Percentiles rank a stretch among this genome's conserved stretches.
Evolutionary conservation across 805 yeast genomes (phyloP).

Genomic region (Zygosaccharomyces rouxii): DNA sequence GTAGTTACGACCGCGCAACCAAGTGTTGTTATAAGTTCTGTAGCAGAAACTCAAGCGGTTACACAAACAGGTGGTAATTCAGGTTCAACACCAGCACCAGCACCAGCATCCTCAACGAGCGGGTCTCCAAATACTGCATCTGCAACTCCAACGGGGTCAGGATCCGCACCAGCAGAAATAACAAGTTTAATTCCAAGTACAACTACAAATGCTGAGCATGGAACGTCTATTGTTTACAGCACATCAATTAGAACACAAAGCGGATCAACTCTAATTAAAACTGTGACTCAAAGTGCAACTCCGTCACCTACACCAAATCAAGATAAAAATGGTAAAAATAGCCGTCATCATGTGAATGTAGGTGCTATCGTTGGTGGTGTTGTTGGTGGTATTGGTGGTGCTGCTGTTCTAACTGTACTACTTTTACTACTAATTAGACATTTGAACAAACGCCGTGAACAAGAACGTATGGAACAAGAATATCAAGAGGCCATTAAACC

Average conservation of each 20-base stretch:
- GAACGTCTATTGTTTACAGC: conserved; percentile 20
- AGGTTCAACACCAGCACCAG: conserved; percentile 7
- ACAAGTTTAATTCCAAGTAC: conserved; percentile 14
- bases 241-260: conserved; percentile 29
- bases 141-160: not conserved
- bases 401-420: conserved; percentile 39
- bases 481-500: conserved; percentile 56
- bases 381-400: conserved; percentile 51
- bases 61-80: conserved; percentile 7
- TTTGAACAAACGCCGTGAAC: conserved; percentile 37
- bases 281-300: conserved; percentile 22
- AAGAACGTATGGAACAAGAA: conserved; percentile 51
- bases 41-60: conserved; percentile 15
- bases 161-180: not conserved
- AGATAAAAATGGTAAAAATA: conserved; percentile 3
- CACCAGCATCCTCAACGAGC: conserved; percentile 14
- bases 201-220: not conserved
- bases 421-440: conserved; percentile 39
- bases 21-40: conserved; percentile 4
- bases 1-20: not conserved
- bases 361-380: conserved; percentile 66
- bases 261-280: conserved; percentile 29
- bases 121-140: conserved; percentile 17
- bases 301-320: conserved; percentile 8
- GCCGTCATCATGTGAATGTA: conserved; percentile 29